phyloP scores from a whole-genome alignment of 768 basidiomycete species.

The Amanita phalloides region DNA sequence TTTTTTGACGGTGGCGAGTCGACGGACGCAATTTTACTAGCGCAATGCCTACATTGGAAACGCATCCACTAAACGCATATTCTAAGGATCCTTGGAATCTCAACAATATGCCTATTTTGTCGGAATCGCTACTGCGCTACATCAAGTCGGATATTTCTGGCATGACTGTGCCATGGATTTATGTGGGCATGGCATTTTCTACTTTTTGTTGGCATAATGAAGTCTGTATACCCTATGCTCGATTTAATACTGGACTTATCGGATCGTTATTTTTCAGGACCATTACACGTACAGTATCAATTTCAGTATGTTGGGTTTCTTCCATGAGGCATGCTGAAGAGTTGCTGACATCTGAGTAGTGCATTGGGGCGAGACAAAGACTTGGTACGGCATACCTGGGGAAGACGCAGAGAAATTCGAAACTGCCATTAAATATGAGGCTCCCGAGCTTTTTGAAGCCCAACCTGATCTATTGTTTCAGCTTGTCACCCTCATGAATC shows the following conservation, averaged over 20 bases:
- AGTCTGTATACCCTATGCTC: conserved; percentile 27
- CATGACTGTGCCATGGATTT: conserved; percentile 99
- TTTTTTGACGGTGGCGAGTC: not conserved
- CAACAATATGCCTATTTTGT: conserved; percentile 91
- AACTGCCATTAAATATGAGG: conserved; percentile 87
- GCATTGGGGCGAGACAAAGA: conserved; percentile 99
- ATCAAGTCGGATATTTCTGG: conserved; percentile 99
- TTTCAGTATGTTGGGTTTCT: conserved; percentile 51
- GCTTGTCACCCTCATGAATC: conserved; percentile 96
- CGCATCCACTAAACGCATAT: conserved; percentile 80
- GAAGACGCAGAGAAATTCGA: conserved; percentile 94
- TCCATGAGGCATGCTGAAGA: conserved; percentile 7
- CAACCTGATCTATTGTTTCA: conserved; percentile 97
- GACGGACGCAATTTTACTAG: conserved; percentile 26
- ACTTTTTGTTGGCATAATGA: conserved; percentile 99
- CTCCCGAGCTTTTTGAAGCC: conserved; percentile 95
- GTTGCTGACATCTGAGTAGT: conserved; percentile 34
- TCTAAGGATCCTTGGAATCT: conserved; percentile 94
- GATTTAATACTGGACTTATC: not conserved
- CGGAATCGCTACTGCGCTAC: conserved; percentile 88
- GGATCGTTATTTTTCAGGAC: conserved; percentile 39
- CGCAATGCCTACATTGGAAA: conserved; percentile 92
- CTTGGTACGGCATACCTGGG: conserved; percentile 99
- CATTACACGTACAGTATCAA: conserved; percentile 97
- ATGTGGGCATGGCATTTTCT: conserved; percentile 98